Evolutionary conservation across 257 asterid species (phyloP), one percentile per base, ranked within the genome.

Genomic region (Echites panduratus): DNA sequence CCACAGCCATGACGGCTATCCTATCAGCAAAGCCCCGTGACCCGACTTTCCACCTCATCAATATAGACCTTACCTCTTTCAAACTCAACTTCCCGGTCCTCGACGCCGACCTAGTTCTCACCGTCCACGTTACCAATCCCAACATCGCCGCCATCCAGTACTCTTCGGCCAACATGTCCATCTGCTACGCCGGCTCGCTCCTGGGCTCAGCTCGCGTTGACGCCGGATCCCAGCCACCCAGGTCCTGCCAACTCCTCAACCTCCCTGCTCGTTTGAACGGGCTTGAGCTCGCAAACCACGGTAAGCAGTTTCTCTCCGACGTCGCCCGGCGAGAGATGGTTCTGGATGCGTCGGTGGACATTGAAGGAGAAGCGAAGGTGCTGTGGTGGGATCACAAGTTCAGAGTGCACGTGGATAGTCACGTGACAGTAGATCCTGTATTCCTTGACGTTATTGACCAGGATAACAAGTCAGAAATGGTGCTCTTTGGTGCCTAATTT

Each of bases 61-160:
- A 97, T 76, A 87, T 95, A 78, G 92, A 89, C 56, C 87, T 92
- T 10, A 90, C 95, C 57, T 90, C 99, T 67, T 84, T 95, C 86
- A 84, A 88, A 77, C 87, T 89, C 80, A 89, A 87, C 59, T 93
- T 93, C 92, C 98, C 98, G 0, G 74, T 80, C 52, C 81, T 94
- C 9, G 99, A 94, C 86, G 89, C 95, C 32, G 96, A 94, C 53
- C 49, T 85, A 6, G 81, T 79, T 85, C 89, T 94, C 40, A 94
- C 91, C 76, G 95, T 94, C 77, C 99, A 94, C 90, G 97, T 94
- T 75, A 84, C 92, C 75, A 94, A 94, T 87, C 99, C 99, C 54
- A 94, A 94, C 86, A 78, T 82, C 44, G 93, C 78, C 24, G 87
- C 95, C 45, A 83, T 94, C 79, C 78, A 67, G 79, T 94, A 91